Conservation (phyloP, 2,329 filamentous ascomycete species). For the Penicillium concentricum region DNA sequence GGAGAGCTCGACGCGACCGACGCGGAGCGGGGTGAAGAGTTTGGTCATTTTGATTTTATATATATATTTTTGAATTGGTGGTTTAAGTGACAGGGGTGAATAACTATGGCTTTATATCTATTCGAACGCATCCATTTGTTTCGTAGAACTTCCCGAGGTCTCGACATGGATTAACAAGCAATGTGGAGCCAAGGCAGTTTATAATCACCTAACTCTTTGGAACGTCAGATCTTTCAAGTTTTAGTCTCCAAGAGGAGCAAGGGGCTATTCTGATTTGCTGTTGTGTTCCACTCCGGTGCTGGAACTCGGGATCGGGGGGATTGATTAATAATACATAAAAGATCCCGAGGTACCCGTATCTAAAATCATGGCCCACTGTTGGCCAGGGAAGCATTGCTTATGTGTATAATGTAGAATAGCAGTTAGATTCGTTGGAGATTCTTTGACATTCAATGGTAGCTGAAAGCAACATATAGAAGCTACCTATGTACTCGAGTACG, state of each 20-base stretch:
- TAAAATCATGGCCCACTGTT: neutral
- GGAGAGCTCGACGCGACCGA: conserved; percentile 44
- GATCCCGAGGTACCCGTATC: neutral
- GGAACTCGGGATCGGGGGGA: neutral
- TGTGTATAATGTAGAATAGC: neutral
- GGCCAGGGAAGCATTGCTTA: too few relatives aligned
- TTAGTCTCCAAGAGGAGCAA: neutral
- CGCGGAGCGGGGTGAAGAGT: conserved; percentile 39
- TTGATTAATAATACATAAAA: conserved; percentile 5
- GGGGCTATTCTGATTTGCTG: neutral
- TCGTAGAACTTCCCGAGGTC: neutral
- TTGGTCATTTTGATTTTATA: conserved; percentile 22
- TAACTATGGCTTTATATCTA: neutral
- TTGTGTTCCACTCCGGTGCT: neutral
- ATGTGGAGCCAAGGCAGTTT: neutral
- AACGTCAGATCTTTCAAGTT: neutral
- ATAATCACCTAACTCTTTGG: neutral
- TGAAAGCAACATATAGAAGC: neutral
- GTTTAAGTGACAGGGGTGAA: too few relatives aligned
- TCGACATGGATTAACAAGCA: conserved; percentile 2
- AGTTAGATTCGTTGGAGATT: neutral
- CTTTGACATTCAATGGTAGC: neutral
- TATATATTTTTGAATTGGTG: too few relatives aligned
- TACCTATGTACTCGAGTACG: neutral
- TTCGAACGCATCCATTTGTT: neutral